A percentile compares a stretch with the other conserved stretches of the same genome.
Conservation (phyloP, 1,139 yeast genomes). For the Candida albicans region DNA sequence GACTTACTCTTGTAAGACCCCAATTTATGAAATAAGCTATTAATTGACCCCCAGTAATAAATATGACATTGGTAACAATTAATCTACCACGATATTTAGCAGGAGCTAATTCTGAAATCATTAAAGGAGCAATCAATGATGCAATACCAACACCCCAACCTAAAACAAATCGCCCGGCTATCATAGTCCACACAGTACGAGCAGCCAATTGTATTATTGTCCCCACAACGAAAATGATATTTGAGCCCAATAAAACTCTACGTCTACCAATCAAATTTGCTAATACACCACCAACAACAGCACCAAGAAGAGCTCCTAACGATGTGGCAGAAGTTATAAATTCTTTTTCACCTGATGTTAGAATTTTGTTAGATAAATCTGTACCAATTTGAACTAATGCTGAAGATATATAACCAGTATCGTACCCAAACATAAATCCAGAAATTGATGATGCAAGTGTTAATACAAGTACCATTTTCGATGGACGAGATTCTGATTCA, state of each 20-base stretch:
- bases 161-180: constrained; percentile 83
- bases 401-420: constrained; percentile 92
- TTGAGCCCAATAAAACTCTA: constrained; percentile 75
- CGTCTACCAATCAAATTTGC: constrained; percentile 87
- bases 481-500: constrained; percentile 44
- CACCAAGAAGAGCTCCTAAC: constrained; percentile 82
- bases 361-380: constrained; percentile 54
- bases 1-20: constrained; percentile 67
- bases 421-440: constrained; percentile 96
- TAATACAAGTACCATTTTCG: constrained; percentile 63
- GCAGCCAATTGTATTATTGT: constrained; percentile 82
- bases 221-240: constrained; percentile 76
- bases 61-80: constrained; percentile 65
- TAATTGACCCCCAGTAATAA: constrained; percentile 88
- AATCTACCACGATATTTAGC: constrained; percentile 86
- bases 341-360: constrained; percentile 79
- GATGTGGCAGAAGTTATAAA: constrained; percentile 94
- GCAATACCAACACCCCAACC: constrained; percentile 98
- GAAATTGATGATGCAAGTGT: constrained; percentile 85
- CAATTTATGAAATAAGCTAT: constrained; percentile 93
- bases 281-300: constrained; percentile 70
- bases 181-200: constrained; percentile 85
- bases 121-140: constrained; percentile 84
- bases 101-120: constrained; percentile 91
- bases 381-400: constrained; percentile 84